phyloP scores from a whole-genome alignment of 2,329 filamentous ascomycete species.

The Hyphodiscus sp. region DNA sequence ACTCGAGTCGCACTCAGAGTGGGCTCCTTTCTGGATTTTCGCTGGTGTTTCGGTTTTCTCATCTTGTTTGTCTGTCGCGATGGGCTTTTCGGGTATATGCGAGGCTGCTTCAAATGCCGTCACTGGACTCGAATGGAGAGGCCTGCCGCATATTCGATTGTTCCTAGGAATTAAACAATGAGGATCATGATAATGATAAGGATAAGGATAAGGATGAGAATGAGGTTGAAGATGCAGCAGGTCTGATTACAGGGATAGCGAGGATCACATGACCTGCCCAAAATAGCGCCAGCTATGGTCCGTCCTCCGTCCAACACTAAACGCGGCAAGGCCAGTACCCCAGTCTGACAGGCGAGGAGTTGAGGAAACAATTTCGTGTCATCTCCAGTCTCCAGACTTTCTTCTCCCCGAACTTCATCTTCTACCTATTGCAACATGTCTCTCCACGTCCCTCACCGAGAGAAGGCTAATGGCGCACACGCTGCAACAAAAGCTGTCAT shows the following conservation, averaged over 20 bases:
- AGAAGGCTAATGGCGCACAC: slow-evolving; percentile 40
- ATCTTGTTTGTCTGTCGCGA: not conserved
- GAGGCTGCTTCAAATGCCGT: too few species aligned
- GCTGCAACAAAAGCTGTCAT: slow-evolving; percentile 89
- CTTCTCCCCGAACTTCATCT: not conserved
- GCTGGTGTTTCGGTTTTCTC: not conserved
- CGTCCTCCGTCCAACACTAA: not conserved
- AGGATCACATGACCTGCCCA: not conserved
- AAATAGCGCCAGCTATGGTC: not conserved
- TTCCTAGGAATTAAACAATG: too few species aligned
- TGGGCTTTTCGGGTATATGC: not conserved
- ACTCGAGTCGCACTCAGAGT: not conserved
- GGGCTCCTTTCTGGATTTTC: not conserved
- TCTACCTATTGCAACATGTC: slow-evolving; percentile 31
- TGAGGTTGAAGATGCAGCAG: too few species aligned
- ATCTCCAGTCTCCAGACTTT: not conserved
- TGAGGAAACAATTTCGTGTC: not conserved
- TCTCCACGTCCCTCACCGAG: slow-evolving; percentile 38
- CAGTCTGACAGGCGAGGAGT: too few species aligned
- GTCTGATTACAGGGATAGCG: not conserved
- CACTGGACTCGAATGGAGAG: not conserved
- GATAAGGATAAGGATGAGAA: too few species aligned
- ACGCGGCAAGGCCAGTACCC: not conserved
- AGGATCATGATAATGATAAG: too few species aligned
- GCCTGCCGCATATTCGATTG: too few species aligned